Evolutionary conservation across 164 flowering plant species (phyloP).

Genomic region (Cinnamomum chago): DNA sequence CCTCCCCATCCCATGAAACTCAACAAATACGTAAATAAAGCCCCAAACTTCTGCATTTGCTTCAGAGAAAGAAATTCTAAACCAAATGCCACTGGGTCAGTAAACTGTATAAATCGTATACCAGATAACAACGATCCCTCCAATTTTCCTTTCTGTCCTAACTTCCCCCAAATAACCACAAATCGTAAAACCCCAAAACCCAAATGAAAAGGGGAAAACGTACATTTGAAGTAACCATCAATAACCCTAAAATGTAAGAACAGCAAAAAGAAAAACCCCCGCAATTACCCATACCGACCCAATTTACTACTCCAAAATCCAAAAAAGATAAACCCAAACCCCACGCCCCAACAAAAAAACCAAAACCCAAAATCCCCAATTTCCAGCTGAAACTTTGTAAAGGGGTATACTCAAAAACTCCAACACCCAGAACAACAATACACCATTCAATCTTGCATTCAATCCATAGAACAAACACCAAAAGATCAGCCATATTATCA

Average conservation of each 20-base stretch:
- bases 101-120: background rate
- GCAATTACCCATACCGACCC: background rate
- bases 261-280: background rate
- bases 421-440: too few species aligned
- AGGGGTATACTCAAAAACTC: too few species aligned
- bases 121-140: background rate
- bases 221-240: too few species aligned
- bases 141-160: background rate
- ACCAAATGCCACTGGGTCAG: background rate
- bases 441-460: too few species aligned
- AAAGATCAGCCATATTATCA: background rate
- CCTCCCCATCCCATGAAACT: too few species aligned
- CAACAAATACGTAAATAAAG: background rate
- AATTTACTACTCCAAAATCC: background rate
- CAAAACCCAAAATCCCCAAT: background rate
- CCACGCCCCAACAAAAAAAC: background rate
- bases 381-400: background rate
- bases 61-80: too few species aligned
- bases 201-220: background rate
- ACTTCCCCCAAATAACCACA: background rate
- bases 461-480: background rate
- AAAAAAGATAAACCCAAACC: background rate
- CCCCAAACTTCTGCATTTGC: background rate
- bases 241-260: too few species aligned
- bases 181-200: background rate